A percentile compares a stretch with the other conserved stretches of the same genome.
phyloP scores from a whole-genome alignment of 345 rosid genomes.

The Arabidopsis arenosa region DNA sequence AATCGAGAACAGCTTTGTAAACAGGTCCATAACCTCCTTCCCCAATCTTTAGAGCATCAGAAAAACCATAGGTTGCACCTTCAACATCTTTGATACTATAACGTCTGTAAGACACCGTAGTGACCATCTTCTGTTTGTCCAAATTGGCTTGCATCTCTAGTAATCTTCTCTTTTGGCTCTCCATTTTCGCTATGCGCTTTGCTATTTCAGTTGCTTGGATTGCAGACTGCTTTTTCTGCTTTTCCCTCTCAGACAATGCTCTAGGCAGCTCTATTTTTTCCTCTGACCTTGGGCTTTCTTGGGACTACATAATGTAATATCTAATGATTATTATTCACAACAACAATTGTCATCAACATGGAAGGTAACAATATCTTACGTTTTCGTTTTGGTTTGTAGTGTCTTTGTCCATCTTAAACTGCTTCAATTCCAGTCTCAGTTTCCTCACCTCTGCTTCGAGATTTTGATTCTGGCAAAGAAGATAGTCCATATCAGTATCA shows the following conservation, averaged over 20 bases:
- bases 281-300: conserved; percentile 39
- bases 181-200: conserved; percentile 48
- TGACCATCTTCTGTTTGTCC: conserved; percentile 45
- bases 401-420: conserved; percentile 51
- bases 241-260: conserved; percentile 49
- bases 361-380: conserved; percentile 49
- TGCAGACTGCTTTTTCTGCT: conserved; percentile 49
- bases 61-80: conserved; percentile 62
- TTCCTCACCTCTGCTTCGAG: conserved; percentile 59
- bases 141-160: conserved; percentile 52
- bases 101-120: conserved; percentile 46
- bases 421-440: conserved; percentile 61
- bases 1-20: conserved; percentile 55
- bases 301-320: conserved; percentile 41
- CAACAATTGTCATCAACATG: conserved; percentile 19
- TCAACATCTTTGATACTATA: conserved; percentile 71
- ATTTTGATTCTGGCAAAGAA: conserved; percentile 43
- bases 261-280: conserved; percentile 50
- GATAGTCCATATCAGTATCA: conserved; percentile 18
- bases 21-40: conserved; percentile 96
- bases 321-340: conserved; percentile 18
- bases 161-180: conserved; percentile 52
- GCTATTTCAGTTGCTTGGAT: conserved; percentile 53
- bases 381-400: conserved; percentile 44
- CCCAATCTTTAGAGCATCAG: conserved; percentile 63